These are phyloP conservation scores for Chiua virens DNA, from an alignment of 768 basidiomycete species.

Conservation along the genomic window DNA sequence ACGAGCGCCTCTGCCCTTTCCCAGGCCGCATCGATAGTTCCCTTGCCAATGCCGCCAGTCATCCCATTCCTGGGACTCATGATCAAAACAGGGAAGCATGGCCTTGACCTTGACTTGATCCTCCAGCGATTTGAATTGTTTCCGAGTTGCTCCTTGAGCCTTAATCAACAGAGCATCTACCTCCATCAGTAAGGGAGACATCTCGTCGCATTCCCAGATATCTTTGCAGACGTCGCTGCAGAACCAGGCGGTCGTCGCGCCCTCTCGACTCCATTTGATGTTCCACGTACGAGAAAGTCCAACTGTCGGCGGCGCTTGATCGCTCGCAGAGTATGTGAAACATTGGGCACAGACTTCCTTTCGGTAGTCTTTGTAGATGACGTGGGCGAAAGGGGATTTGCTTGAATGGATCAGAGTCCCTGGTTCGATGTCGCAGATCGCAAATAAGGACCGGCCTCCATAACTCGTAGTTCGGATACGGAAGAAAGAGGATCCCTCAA, in stretches of 20 bases:
- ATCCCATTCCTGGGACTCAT: background rate
- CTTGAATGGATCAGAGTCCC: slow-evolving; percentile 46
- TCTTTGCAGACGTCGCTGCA: slow-evolving; percentile 51
- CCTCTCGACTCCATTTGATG: slow-evolving; percentile 33
- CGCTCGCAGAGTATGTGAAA: slow-evolving; percentile 52
- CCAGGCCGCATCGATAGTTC: slow-evolving; percentile 49
- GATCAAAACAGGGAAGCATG: slow-evolving; percentile 12
- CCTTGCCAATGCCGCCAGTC: slow-evolving; percentile 2
- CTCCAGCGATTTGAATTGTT: slow-evolving; percentile 24
- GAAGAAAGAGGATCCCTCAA: slow-evolving; percentile 13
- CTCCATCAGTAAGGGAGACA: slow-evolving; percentile 31
- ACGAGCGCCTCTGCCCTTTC: slow-evolving; percentile 35
- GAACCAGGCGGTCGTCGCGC: slow-evolving; percentile 52
- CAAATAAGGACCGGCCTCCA: slow-evolving; percentile 56
- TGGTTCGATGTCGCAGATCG: slow-evolving; percentile 40
- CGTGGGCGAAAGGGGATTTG: slow-evolving; percentile 51
- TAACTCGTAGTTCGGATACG: slow-evolving; percentile 37
- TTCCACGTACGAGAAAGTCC: slow-evolving; percentile 42
- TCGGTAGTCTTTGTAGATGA: slow-evolving; percentile 61
- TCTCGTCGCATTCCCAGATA: slow-evolving; percentile 40
- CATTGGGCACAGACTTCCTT: slow-evolving; percentile 69
- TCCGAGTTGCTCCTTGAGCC: slow-evolving; percentile 28
- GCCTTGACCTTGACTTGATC: slow-evolving; percentile 23
- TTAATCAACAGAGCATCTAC: slow-evolving; percentile 39
- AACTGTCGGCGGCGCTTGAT: slow-evolving; percentile 17